Conservation (phyloP, 768 basidiomycete genomes). For the Mycena sanguinolenta region DNA sequence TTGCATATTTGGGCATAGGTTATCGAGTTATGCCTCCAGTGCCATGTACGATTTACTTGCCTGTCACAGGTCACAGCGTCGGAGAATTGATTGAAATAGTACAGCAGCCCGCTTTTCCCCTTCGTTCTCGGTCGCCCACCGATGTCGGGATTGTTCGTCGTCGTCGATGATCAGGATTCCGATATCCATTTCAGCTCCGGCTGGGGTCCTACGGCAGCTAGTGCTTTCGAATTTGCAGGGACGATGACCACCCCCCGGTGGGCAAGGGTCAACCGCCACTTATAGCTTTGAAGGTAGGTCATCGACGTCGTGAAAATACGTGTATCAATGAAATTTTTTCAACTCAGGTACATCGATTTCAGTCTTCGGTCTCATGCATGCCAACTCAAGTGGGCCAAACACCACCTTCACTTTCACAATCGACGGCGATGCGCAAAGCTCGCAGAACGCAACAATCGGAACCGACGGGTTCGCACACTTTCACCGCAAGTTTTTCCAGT, state of each 20-base stretch:
- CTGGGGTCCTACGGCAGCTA: constrained; percentile 6
- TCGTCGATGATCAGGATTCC: constrained; percentile 20
- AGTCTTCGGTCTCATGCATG: not conserved
- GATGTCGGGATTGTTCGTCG: constrained; percentile 15
- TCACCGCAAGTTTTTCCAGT: not conserved
- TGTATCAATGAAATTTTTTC: no score
- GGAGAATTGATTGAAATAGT: no score
- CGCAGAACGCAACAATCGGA: not conserved
- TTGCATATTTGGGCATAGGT: no score
- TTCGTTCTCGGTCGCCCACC: not conserved
- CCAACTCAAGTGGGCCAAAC: not conserved
- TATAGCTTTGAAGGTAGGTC: constrained; percentile 4
- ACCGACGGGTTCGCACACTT: not conserved
- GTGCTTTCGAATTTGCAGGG: not conserved
- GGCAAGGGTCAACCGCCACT: not conserved
- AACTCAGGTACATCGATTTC: constrained; percentile 22
- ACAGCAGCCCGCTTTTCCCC: no score
- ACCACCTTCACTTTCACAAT: not conserved
- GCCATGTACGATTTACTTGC: no score
- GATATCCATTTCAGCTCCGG: not conserved
- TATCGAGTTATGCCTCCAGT: no score
- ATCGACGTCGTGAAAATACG: no score
- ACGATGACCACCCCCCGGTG: not conserved
- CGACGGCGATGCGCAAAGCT: not conserved
- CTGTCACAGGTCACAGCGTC: no score